These are phyloP conservation scores for Akanthomyces lecanii DNA, from an alignment of 2,329 filamentous ascomycete genomes.

Conservation along the genomic window DNA sequence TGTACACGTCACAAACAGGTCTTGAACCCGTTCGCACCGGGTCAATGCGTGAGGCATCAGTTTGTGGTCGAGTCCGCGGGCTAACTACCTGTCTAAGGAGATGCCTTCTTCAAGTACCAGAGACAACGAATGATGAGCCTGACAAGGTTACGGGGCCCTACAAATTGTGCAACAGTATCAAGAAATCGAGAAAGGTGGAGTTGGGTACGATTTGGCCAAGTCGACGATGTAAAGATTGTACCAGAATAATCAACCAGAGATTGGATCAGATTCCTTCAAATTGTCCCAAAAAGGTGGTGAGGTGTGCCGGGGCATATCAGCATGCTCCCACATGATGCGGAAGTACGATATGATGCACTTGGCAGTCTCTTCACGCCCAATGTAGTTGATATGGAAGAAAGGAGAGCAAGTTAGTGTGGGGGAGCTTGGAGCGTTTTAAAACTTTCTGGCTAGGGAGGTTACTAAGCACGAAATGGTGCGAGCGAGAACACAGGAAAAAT, in stretches of 20 bases:
- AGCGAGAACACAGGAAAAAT: background rate
- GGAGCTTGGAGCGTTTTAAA: slow-evolving; percentile 10
- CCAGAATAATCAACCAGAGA: slow-evolving; percentile 35
- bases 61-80: too few species aligned
- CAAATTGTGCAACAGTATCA: too few species aligned
- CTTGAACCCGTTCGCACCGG: too few species aligned
- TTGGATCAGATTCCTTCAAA: slow-evolving; percentile 63
- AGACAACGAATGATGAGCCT: background rate
- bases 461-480: background rate
- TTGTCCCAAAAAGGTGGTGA: slow-evolving; percentile 62
- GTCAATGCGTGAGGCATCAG: too few species aligned
- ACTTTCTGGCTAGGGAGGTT: background rate
- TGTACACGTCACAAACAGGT: too few species aligned
- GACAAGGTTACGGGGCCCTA: too few species aligned
- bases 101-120: background rate
- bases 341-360: slow-evolving; percentile 52
- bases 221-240: slow-evolving; percentile 28
- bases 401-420: slow-evolving; percentile 31
- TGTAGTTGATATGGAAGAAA: slow-evolving; percentile 65
- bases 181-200: background rate
- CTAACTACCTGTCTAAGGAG: too few species aligned
- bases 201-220: background rate
- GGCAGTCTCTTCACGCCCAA: slow-evolving; percentile 73
- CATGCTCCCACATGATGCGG: slow-evolving; percentile 53
- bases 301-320: slow-evolving; percentile 61